Evolutionary conservation across 2,329 filamentous ascomycete species (phyloP).

Genomic region (Cladosporium sp.): DNA sequence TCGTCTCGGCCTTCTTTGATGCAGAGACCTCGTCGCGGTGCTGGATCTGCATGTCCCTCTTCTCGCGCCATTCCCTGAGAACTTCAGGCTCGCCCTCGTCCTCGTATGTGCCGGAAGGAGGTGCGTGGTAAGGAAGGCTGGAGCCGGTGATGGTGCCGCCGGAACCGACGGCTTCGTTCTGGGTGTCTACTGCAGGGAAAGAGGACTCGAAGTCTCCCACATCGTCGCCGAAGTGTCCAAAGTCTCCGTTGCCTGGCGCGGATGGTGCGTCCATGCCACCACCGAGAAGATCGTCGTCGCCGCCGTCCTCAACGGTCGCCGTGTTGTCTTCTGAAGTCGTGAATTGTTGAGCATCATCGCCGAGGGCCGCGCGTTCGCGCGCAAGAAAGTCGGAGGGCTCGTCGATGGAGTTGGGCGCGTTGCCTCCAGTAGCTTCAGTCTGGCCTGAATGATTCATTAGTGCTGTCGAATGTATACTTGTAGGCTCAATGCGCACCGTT

Average conservation of each 20-base stretch:
- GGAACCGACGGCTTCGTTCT: constrained; percentile 69
- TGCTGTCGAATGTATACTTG: constrained; percentile 4
- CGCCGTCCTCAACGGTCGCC: constrained; percentile 49
- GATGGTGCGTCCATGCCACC: constrained; percentile 44
- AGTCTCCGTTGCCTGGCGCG: constrained; percentile 32
- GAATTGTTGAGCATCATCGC: constrained; percentile 92
- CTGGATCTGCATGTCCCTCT: constrained; percentile 74
- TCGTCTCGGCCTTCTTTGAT: constrained; percentile 75
- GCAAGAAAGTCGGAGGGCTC: constrained; percentile 81
- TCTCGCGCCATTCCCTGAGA: constrained; percentile 85
- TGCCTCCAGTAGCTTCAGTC: constrained; percentile 57
- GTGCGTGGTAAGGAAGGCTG: constrained; percentile 52
- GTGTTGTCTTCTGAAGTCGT: constrained; percentile 67
- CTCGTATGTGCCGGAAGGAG: constrained; percentile 46
- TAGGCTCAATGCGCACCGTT: constrained; percentile 36
- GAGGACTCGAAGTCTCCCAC: constrained; percentile 74
- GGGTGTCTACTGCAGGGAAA: constrained; percentile 76
- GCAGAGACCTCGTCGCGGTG: constrained; percentile 82
- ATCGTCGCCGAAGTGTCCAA: constrained; percentile 19
- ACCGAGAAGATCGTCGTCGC: constrained; percentile 58
- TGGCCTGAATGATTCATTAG: constrained; percentile 51
- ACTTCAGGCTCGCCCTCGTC: constrained; percentile 85
- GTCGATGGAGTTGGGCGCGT: constrained; percentile 46
- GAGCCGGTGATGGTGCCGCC: constrained; percentile 77
- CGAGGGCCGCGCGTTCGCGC: constrained; percentile 83